phyloP scores from a whole-genome alignment of 2,329 filamentous ascomycete species.

The Pseudocercospora fijiensis region DNA sequence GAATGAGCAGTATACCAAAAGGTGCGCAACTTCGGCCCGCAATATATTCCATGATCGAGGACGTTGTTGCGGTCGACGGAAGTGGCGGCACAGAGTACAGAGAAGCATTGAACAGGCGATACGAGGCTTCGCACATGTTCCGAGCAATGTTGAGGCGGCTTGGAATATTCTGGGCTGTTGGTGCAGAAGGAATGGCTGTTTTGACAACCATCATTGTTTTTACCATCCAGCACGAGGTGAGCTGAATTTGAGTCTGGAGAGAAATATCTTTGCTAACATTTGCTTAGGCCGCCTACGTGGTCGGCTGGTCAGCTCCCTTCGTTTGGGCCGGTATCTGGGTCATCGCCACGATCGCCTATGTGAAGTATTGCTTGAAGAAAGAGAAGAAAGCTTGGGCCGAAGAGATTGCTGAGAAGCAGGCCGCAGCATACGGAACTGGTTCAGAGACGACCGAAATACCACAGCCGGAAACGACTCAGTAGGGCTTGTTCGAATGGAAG shows the following conservation, averaged over 20 bases:
- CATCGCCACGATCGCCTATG: slow-evolving; percentile 47
- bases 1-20: slow-evolving; percentile 54
- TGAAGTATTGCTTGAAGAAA: slow-evolving; percentile 40
- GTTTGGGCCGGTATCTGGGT: slow-evolving; percentile 52
- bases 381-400: slow-evolving; percentile 40
- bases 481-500: neutral
- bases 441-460: slow-evolving; percentile 3
- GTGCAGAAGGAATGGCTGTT: slow-evolving; percentile 43
- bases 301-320: slow-evolving; percentile 53
- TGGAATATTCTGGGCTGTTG: slow-evolving; percentile 55
- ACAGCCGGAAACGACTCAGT: neutral
- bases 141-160: slow-evolving; percentile 54
- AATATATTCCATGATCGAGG: slow-evolving; percentile 57
- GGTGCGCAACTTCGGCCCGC: slow-evolving; percentile 54
- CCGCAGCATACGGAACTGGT: neutral
- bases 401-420: slow-evolving; percentile 35
- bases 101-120: slow-evolving; percentile 52
- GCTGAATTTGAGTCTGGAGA: neutral
- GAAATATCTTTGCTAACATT: neutral
- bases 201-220: slow-evolving; percentile 49
- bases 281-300: slow-evolving; percentile 46
- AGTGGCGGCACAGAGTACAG: slow-evolving; percentile 54
- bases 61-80: slow-evolving; percentile 55
- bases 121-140: slow-evolving; percentile 55
- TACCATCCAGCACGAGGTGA: slow-evolving; percentile 45